A percentile compares a stretch with the other conserved stretches of the same genome.
These are phyloP conservation scores for Pleurotus citrinopileatus DNA, from an alignment of 768 basidiomycete genomes.

Conservation along the genomic window DNA sequence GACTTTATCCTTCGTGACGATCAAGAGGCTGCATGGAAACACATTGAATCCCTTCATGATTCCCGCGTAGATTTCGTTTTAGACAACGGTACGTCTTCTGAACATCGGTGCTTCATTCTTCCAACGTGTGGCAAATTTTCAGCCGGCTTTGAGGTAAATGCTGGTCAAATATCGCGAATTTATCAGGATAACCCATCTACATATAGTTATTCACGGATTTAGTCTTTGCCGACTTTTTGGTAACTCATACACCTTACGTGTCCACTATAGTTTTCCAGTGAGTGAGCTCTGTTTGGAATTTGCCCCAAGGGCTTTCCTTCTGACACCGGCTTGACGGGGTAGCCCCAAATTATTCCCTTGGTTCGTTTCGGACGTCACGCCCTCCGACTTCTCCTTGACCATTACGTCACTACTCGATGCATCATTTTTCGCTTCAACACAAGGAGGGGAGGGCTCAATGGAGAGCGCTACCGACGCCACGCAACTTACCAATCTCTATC, in stretches of 20 bases:
- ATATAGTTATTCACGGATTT: slow-evolving; percentile 82
- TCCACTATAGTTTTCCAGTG: slow-evolving; percentile 88
- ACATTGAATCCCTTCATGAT: slow-evolving; percentile 53
- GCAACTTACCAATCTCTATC: slow-evolving; percentile 37
- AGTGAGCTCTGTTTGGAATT: slow-evolving; percentile 25
- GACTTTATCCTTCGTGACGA: slow-evolving; percentile 86
- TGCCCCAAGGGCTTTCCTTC: slow-evolving; percentile 1
- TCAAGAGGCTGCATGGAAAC: slow-evolving; percentile 69
- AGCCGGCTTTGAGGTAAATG: slow-evolving; percentile 88
- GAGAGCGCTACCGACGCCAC: slow-evolving; percentile 14
- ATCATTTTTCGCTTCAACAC: slow-evolving; percentile 52
- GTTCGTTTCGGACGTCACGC: slow-evolving; percentile 96
- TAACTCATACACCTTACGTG: slow-evolving; percentile 34
- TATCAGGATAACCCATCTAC: background rate
- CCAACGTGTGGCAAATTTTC: background rate
- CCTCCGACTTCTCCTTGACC: slow-evolving; percentile 70
- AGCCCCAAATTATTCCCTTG: slow-evolving; percentile 95
- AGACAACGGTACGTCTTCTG: slow-evolving; percentile 89
- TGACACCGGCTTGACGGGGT: background rate
- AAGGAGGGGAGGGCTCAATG: slow-evolving; percentile 18
- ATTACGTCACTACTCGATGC: slow-evolving; percentile 58
- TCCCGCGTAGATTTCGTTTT: slow-evolving; percentile 81
- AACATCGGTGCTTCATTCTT: no score
- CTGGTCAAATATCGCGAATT: background rate
- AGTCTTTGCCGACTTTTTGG: background rate